phyloP scores from a whole-genome alignment of 169 alveolate species.

The Neospora caninum region DNA sequence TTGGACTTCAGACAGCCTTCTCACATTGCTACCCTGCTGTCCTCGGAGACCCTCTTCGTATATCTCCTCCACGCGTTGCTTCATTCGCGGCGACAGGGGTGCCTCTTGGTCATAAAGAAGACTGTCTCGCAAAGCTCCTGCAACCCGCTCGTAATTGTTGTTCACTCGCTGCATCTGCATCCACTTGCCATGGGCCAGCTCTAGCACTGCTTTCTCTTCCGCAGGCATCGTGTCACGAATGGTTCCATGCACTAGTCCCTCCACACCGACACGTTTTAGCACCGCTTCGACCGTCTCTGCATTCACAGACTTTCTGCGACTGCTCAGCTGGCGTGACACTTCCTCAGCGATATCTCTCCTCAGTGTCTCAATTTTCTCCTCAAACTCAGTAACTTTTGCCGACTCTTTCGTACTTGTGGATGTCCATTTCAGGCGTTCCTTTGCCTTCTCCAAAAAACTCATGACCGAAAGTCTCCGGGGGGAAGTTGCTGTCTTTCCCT shows the following conservation, averaged over 20 bases:
- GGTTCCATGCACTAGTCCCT: background rate
- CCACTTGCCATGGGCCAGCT: background rate
- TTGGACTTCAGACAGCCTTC: slow-evolving; percentile 5
- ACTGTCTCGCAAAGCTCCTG: background rate
- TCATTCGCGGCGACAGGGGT: slow-evolving; percentile 13
- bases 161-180: background rate
- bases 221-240: background rate
- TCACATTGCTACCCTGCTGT: background rate
- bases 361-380: background rate
- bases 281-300: background rate
- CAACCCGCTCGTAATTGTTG: background rate
- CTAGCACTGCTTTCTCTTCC: slow-evolving; percentile 1
- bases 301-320: background rate
- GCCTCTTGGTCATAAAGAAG: background rate
- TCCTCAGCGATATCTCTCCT: background rate
- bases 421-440: background rate
- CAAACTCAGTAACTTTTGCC: background rate
- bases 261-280: background rate
- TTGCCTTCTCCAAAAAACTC: background rate
- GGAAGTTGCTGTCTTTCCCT: background rate
- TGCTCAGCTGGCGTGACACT: background rate
- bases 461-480: slow-evolving; percentile 5
- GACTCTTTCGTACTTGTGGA: background rate
- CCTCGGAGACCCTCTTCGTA: slow-evolving; percentile 1
- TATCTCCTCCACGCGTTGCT: background rate